phyloP scores from a whole-genome alignment of 495 filamentous ascomycete species.

The Xylaria nigripes region DNA sequence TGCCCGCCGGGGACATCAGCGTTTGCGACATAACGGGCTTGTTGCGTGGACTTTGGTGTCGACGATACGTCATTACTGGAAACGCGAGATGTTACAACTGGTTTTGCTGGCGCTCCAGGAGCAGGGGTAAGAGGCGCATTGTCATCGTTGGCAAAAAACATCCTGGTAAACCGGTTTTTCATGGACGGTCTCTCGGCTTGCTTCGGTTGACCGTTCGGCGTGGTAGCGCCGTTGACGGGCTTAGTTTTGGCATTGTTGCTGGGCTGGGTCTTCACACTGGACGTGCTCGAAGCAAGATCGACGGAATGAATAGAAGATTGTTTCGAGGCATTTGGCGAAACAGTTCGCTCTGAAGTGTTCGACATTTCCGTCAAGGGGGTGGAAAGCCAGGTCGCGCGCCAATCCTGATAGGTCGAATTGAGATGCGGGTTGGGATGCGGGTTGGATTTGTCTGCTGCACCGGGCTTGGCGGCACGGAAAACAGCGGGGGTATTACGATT shows the following conservation, averaged over 20 bases:
- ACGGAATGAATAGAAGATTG: conserved; percentile 40
- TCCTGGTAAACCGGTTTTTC: conserved; percentile 42
- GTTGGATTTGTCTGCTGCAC: background rate
- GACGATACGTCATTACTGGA: conserved; percentile 26
- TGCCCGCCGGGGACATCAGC: conserved; percentile 53
- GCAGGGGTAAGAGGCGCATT: conserved; percentile 17
- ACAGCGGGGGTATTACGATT: conserved; percentile 15
- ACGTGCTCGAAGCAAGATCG: conserved; percentile 32
- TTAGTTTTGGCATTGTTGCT: conserved; percentile 25
- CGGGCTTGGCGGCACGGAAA: conserved; percentile 24
- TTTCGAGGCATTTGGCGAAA: conserved; percentile 35
- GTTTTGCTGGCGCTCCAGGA: conserved; percentile 18
- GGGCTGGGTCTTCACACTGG: conserved; percentile 27
- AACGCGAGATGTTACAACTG: conserved; percentile 17
- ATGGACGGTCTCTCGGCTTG: conserved; percentile 39
- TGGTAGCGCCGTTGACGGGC: conserved; percentile 13
- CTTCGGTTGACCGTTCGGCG: conserved; percentile 27
- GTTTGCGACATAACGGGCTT: conserved; percentile 33
- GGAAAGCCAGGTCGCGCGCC: background rate
- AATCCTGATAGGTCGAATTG: conserved; percentile 6
- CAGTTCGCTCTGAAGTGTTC: conserved; percentile 29
- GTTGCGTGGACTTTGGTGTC: conserved; percentile 18
- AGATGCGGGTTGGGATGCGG: too few relatives aligned
- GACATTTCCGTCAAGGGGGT: conserved; percentile 18
- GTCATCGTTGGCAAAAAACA: conserved; percentile 43